Base-by-base conservation (phyloP, 2,329 filamentous ascomycete genomes). In the Graphiopsis chlorocephala region DNA sequence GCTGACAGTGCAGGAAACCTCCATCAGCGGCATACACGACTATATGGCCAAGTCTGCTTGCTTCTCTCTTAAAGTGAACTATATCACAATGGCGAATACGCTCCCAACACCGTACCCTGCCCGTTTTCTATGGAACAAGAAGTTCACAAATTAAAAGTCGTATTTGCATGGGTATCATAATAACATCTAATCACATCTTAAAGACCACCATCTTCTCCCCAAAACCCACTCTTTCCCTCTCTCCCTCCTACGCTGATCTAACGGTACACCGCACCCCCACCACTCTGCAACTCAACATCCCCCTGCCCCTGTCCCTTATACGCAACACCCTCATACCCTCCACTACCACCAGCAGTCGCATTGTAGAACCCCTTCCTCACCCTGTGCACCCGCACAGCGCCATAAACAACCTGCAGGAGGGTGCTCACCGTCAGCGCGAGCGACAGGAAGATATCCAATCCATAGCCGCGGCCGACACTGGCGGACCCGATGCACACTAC, bases 351-450 rank as follows among this genome's bases (percentile, higher is more conserved):
- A 28, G 2, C 3, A 20, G 8, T 50, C 23, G 38, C n/a, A 20
- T 29, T 58, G 62, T 73, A 73, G 10, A 68, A 70, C 25, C 72
- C 72, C 66, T 75, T 76, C 61, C 78, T 77, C 62, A 72, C 68
- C 59, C 77, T 73, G 64, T 75, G 73, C 66, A 76, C 74, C 31
- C 74, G 70, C 65, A 79, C 69, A 48, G 72, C 70, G 26, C 75
- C 75, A 71, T 81, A 81, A 63, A 79, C 72, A 67, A 80, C 73
- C 65, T 79, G 74, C 48, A 70, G 73, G 57, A 80, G 48, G 67
- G 76, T 76, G 7, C 74, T 69, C 14, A 75, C 66, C 78, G 79
- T 75, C 52, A 79, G 68, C 48, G 77, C 70, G 20, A 72, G 61
- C 17, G 68, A 57, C 23, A 68, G 68, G 35, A 73, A 67, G 63